Base-by-base conservation (phyloP, 257 asterid genomes). In the Forsythia suspensa region DNA sequence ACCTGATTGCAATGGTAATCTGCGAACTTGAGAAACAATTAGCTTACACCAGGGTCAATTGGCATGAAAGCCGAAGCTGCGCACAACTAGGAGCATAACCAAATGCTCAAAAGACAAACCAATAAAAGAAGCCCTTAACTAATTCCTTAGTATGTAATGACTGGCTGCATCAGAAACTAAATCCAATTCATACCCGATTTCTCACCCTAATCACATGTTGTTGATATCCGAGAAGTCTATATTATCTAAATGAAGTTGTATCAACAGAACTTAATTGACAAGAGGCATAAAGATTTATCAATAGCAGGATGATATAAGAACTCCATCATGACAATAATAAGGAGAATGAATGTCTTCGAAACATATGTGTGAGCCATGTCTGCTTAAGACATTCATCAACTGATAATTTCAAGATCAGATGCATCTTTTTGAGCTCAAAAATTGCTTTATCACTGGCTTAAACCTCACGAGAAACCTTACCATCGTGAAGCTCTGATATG, bases 381-480 rank as follows among this genome's bases (percentile, higher is more conserved):
- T 12, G 73, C 44, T 70, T 70, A 70, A 39, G 73, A 55, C 51
- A 70, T 39, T 39, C 39, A 42, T 21, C 55, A 40, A 20, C 75
- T 71, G 75, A 71, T 41, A 24, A 10, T 71, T 71, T 43, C 75
- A 20, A 71, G 37, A 71, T 71, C 61, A 71, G 61, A 18, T 16
- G 59, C 18, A 71, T n/a, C 9, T 18, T 40, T 43, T 71, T n/a
- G 10, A 29, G 37, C 75, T 71, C 75, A 18, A 12, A 9, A 6
- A 70, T 40, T 71, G 8, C 57, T 42, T 42, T 71, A 5, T 71
- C 75, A 42, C 75, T 71, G 75, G 9, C 36, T 71, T 71, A 71
- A 71, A 71, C 75, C 59, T 71, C 75, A 71, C 34, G 57, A 71
- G 75, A 71, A 42, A 71, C 39, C 75, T 71, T 71, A 3, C 52